phyloP scores from a whole-genome alignment of 371 early-diverging fungal species.

The Rhizopus arrhizus region DNA sequence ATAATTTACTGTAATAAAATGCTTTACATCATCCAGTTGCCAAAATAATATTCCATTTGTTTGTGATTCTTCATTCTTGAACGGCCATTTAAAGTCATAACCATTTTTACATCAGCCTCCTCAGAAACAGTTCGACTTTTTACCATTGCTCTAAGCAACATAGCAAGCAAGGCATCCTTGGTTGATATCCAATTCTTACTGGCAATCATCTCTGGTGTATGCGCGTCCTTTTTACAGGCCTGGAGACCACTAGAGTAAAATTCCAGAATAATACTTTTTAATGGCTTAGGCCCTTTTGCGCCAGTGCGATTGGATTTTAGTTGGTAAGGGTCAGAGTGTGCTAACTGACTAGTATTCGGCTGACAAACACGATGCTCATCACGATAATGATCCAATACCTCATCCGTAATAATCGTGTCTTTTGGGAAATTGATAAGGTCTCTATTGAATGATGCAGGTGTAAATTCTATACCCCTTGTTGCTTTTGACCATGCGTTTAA shows the following conservation, averaged over 20 bases:
- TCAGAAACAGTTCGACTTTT: constrained; percentile 24
- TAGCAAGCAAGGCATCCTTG: constrained; percentile 44
- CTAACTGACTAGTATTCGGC: constrained; percentile 1
- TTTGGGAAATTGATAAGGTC: constrained; percentile 25
- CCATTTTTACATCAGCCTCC: constrained; percentile 31
- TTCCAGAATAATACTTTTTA: constrained; percentile 42
- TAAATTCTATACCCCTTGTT: constrained; percentile 23
- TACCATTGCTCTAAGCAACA: constrained; percentile 38
- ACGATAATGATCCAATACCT: constrained; percentile 37
- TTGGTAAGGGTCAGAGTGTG: constrained; percentile 31
- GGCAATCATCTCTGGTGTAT: constrained; percentile 40
- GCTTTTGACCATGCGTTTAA: constrained; percentile 44
- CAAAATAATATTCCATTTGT: constrained; percentile 42
- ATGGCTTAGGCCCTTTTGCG: constrained; percentile 36
- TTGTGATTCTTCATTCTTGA: constrained; percentile 32
- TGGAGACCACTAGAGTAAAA: constrained; percentile 36
- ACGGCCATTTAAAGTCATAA: constrained; percentile 39
- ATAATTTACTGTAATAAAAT: not conserved
- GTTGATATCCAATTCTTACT: constrained; percentile 38
- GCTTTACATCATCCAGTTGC: constrained; percentile 47
- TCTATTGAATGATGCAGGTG: constrained; percentile 24
- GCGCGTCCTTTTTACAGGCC: constrained; percentile 40
- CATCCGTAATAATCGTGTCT: constrained; percentile 29
- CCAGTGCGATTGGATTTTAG: constrained; percentile 31
- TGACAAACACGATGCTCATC: constrained; percentile 32